Base-by-base conservation (phyloP, 2,329 filamentous ascomycete species). In the Fusarium sp. region DNA sequence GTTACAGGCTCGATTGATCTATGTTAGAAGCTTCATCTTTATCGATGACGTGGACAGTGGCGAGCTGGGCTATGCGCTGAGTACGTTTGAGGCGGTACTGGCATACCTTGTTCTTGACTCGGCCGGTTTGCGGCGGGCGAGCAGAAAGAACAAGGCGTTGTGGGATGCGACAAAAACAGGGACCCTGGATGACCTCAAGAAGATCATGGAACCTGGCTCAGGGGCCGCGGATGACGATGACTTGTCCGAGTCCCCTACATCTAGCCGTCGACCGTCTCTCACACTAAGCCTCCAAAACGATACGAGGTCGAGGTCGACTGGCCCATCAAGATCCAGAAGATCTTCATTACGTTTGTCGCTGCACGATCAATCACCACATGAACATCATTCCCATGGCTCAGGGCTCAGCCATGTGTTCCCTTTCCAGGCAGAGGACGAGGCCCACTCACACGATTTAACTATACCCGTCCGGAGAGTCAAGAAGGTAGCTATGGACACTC, bases 1-100 rank as follows among this genome's bases (percentile, higher is more conserved):
- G 75, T 80, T 99, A 9, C 92, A 97, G 69, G 93, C 95, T 4
- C 86, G 94, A 17, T 79, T 99, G 42, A 82, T 90, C n/a, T 99
- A 98, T 73, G 97, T 98, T 83, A 90, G 94, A 38, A 92, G 96
- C 70, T 99, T 97, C 72, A 95, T 97, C 66, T 99, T 97, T 75
- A 93, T 97, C 46, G 95, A 98, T 68, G 95, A 99, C 76, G 93
- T 99, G 9, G 95, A 99, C 66, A 96, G 88, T 59, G 95, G 95
- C 44, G 95, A 99, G 77, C 89, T 96, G 81, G 95, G 95, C 9
- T 99, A 99, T 75, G 93, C 94, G 0, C 77, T 99, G 46, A 98
- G 94, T 75, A 99, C 95, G 0, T 92, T 98, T 57, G 95, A 99
- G 75, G 95, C 93, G 7, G 95, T 99, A 0, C 77, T 99, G 31